phyloP scores from a whole-genome alignment of 2,329 filamentous ascomycete genomes.

The Exophiala phaeomuriformis region DNA sequence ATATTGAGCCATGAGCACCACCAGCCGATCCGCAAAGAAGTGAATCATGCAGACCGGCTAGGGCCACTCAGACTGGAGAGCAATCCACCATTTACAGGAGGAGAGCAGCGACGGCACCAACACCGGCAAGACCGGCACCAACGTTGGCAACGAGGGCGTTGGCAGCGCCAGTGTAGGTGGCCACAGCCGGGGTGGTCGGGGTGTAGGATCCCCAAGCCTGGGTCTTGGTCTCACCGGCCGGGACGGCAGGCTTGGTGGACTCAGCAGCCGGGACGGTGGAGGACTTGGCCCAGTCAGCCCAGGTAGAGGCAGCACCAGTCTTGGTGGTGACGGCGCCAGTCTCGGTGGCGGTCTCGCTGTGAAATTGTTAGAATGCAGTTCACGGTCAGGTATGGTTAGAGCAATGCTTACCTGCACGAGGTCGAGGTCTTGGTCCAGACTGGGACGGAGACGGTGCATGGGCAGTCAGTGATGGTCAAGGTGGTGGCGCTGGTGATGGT shows the following conservation, averaged over 20 bases:
- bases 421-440: slow-evolving; percentile 25
- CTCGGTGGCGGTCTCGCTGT: slow-evolving; percentile 9
- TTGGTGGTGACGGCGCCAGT: slow-evolving; percentile 2
- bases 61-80: slow-evolving; percentile 2
- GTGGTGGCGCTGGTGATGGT: slow-evolving; percentile 26
- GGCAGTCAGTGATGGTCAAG: slow-evolving; percentile 29
- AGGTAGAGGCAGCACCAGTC: slow-evolving; percentile 1
- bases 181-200: slow-evolving; percentile 8
- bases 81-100: slow-evolving; percentile 24
- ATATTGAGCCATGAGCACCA: slow-evolving; percentile 6
- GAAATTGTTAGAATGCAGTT: neutral
- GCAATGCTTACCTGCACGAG: slow-evolving; percentile 20
- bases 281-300: slow-evolving; percentile 1
- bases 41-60: neutral
- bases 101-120: slow-evolving; percentile 27
- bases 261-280: slow-evolving; percentile 1
- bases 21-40: neutral
- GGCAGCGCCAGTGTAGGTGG: slow-evolving; percentile 26
- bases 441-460: slow-evolving; percentile 28
- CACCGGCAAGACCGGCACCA: slow-evolving; percentile 28
- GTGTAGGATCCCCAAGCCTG: slow-evolving; percentile 5
- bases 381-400: neutral
- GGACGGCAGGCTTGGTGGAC: neutral
- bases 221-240: neutral
- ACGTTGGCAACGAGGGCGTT: slow-evolving; percentile 24